Evolutionary conservation across 345 rosid species (phyloP).

Genomic region (Erysimum cheiranthoides): DNA sequence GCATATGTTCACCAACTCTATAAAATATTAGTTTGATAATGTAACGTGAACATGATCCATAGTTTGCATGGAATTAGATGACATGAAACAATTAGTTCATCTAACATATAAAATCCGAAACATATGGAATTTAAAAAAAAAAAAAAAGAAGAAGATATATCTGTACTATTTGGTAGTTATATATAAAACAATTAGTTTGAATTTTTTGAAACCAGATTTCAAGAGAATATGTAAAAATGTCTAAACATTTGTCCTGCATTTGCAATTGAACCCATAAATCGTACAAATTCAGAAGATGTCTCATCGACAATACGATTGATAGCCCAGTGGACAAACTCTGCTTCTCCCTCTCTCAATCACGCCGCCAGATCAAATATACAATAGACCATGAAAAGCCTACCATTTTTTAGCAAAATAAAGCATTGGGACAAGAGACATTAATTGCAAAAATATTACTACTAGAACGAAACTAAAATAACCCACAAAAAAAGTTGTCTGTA

Average conservation of each 20-base stretch:
- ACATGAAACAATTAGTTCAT: background rate
- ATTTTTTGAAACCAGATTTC: background rate
- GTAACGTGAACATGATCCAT: background rate
- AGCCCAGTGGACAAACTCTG: background rate
- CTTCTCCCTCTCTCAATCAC: slow-evolving; percentile 22
- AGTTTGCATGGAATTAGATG: slow-evolving; percentile 1
- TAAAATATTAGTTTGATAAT: background rate
- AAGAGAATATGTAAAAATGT: background rate
- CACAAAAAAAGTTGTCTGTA: background rate
- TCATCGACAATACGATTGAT: slow-evolving; percentile 3
- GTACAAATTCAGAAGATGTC: slow-evolving; percentile 7
- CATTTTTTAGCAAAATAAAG: background rate
- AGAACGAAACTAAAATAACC: background rate
- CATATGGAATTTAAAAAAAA: background rate
- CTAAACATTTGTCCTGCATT: background rate
- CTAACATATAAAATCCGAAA: background rate
- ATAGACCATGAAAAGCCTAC: background rate
- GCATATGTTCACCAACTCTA: background rate
- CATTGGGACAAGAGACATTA: slow-evolving; percentile 17
- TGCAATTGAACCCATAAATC: background rate
- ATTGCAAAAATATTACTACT: slow-evolving; percentile 14
- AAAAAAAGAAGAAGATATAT: no score
- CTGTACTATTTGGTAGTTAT: no score
- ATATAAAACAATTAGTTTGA: no score
- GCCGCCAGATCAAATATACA: slow-evolving; percentile 36